Evolutionary conservation across 2,329 filamentous ascomycete species (phyloP).

Genomic region (Fusarium chaquense): DNA sequence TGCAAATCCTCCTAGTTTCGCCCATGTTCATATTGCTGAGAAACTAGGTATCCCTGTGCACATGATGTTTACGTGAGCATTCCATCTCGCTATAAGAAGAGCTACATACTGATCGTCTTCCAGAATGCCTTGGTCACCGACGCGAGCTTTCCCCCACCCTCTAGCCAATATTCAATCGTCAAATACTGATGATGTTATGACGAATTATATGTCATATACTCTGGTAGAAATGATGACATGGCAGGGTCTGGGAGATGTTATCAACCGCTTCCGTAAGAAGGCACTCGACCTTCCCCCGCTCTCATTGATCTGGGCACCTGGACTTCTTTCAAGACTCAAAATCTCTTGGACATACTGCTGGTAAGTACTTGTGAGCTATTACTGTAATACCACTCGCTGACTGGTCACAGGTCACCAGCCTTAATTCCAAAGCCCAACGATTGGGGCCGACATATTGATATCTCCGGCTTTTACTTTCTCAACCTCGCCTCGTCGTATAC

Average conservation of each 20-base stretch:
- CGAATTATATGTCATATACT: slow-evolving; percentile 86
- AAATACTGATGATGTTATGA: slow-evolving; percentile 79
- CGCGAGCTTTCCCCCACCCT: slow-evolving; percentile 86
- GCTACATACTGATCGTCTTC: slow-evolving; percentile 57
- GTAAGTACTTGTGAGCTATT: slow-evolving; percentile 52
- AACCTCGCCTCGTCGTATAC: slow-evolving; percentile 74
- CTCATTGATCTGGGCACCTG: slow-evolving; percentile 84
- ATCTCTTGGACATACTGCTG: slow-evolving; percentile 94
- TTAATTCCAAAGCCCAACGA: slow-evolving; percentile 83
- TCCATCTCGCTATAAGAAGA: background rate
- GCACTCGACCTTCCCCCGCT: slow-evolving; percentile 81
- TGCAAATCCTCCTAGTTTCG: slow-evolving; percentile 82
- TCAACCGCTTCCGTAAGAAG: slow-evolving; percentile 85
- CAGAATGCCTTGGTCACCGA: slow-evolving; percentile 93
- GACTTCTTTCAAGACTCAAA: slow-evolving; percentile 78
- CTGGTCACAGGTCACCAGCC: slow-evolving; percentile 69
- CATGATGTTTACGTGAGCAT: slow-evolving; percentile 87
- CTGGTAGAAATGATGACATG: slow-evolving; percentile 93
- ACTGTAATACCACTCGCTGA: slow-evolving; percentile 9
- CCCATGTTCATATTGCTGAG: slow-evolving; percentile 80
- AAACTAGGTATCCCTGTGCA: slow-evolving; percentile 80
- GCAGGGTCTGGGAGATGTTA: slow-evolving; percentile 91
- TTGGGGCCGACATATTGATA: slow-evolving; percentile 77
- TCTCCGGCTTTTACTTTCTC: slow-evolving; percentile 83
- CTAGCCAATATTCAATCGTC: slow-evolving; percentile 83